Percentiles rank a stretch among this genome's conserved stretches.
Conservation (phyloP, 768 basidiomycete genomes). For the Kwoniella europaea region DNA sequence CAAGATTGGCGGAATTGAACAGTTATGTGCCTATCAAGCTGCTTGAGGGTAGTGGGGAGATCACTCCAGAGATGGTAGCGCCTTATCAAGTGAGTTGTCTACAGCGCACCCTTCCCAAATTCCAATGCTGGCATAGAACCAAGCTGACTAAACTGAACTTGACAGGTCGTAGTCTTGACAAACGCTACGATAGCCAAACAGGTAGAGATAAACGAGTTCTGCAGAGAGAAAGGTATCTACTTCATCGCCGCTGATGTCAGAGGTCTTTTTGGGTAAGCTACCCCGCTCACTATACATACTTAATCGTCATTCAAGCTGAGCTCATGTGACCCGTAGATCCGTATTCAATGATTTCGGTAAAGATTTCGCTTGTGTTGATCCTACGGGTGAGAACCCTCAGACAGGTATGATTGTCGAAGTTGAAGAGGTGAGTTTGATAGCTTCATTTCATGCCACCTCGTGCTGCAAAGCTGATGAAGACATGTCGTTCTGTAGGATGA, state of each 20-base stretch:
- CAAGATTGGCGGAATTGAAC: constrained; percentile 92
- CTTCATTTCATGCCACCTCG: background rate
- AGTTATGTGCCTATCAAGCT: constrained; percentile 91
- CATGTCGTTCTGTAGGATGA: constrained; percentile 64
- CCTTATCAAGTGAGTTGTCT: constrained; percentile 75
- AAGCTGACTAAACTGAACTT: background rate
- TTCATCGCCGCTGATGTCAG: constrained; percentile 90
- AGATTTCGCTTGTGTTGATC: constrained; percentile 93
- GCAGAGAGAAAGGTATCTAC: constrained; percentile 82
- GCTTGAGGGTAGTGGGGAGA: constrained; percentile 76
- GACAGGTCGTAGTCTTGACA: constrained; percentile 85
- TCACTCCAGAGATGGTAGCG: constrained; percentile 78
- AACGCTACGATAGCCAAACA: constrained; percentile 78
- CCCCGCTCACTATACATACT: background rate
- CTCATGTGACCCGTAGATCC: constrained; percentile 63
- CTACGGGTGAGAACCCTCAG: constrained; percentile 95
- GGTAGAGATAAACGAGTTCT: constrained; percentile 94
- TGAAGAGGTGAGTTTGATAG: constrained; percentile 67
- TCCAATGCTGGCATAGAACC: background rate
- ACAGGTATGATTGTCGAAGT: constrained; percentile 95
- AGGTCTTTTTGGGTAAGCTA: constrained; percentile 86
- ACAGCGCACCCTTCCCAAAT: background rate
- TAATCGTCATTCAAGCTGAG: background rate
- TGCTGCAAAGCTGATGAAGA: constrained; percentile 24
- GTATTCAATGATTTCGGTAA: constrained; percentile 96